These are phyloP conservation scores for Candida andamanensis DNA, from an alignment of 805 yeast species.

Conservation along the genomic window DNA sequence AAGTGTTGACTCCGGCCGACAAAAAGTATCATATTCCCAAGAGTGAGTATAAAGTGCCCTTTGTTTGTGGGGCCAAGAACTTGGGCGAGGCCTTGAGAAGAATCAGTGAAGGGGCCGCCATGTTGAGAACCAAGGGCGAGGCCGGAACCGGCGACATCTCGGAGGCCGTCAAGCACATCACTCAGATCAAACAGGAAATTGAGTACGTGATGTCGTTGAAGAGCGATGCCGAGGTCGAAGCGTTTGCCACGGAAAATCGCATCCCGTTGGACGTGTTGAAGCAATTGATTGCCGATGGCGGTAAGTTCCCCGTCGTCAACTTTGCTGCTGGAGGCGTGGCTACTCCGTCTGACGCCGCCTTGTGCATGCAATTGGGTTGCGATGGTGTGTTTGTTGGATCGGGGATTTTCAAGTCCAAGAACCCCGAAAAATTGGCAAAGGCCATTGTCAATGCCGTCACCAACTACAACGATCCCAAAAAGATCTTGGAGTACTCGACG, in stretches of 20 bases:
- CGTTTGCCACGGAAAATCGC: conserved; percentile 51
- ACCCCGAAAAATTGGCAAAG: conserved; percentile 67
- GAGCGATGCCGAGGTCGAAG: conserved; percentile 42
- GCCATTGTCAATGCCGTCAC: conserved; percentile 82
- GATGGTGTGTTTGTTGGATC: conserved; percentile 41
- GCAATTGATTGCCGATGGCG: conserved; percentile 44
- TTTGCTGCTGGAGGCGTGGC: conserved; percentile 90
- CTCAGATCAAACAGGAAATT: conserved; percentile 54
- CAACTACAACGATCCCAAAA: conserved; percentile 55
- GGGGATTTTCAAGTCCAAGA: conserved; percentile 69
- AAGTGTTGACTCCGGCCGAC: conserved; percentile 81
- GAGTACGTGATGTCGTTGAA: conserved; percentile 36
- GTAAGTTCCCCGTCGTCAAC: conserved; percentile 75
- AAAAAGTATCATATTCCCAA: conserved; percentile 60
- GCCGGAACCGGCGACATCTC: conserved; percentile 87
- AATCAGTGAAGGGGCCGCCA: conserved; percentile 78
- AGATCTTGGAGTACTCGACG: conserved; percentile 59
- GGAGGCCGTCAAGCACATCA: conserved; percentile 75
- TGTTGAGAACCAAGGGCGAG: conserved; percentile 84
- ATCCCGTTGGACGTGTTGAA: conserved; percentile 54
- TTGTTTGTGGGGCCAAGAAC: conserved; percentile 80
- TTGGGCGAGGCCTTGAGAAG: conserved; percentile 80
- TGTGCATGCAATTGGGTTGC: conserved; percentile 50
- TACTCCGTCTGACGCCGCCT: conserved; percentile 83
- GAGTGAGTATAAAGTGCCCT: conserved; percentile 59